phyloP scores from a whole-genome alignment of 352 stramenopile genomes.

The Globisporangium barbulae region DNA sequence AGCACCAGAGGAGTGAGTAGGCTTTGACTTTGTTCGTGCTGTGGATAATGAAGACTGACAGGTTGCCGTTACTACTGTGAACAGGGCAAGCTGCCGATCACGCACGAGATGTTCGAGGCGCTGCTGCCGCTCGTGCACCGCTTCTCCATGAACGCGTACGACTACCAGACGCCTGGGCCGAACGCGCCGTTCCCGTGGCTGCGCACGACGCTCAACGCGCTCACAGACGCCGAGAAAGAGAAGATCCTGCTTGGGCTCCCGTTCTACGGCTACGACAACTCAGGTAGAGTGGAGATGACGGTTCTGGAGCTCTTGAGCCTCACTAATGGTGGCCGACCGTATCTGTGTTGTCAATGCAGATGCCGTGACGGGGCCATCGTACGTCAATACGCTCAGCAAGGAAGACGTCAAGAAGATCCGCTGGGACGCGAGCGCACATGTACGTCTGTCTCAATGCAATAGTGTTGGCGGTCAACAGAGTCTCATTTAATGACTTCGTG shows the following conservation, averaged over 20 bases:
- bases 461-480: background rate
- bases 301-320: background rate
- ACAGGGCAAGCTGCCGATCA: conserved; percentile 49
- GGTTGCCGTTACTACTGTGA: background rate
- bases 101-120: conserved; percentile 50
- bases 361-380: conserved; percentile 37
- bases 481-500: background rate
- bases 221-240: conserved; percentile 38
- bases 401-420: conserved; percentile 42
- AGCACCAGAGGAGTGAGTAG: conserved; percentile 47
- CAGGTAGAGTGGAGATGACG: conserved; percentile 18
- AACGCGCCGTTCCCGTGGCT: conserved; percentile 73
- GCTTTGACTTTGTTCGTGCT: background rate
- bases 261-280: conserved; percentile 82
- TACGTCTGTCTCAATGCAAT: conserved; percentile 17
- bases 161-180: conserved; percentile 55
- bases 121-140: conserved; percentile 65
- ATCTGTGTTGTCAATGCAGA: conserved; percentile 21
- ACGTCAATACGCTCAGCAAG: conserved; percentile 35
- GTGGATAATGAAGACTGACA: background rate
- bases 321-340: background rate
- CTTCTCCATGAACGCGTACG: conserved; percentile 84
- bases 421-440: conserved; percentile 45
- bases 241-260: conserved; percentile 73
- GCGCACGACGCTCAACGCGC: conserved; percentile 46